phyloP scores from a whole-genome alignment of 331 rosid genomes.

The Prunus yedoensis region DNA sequence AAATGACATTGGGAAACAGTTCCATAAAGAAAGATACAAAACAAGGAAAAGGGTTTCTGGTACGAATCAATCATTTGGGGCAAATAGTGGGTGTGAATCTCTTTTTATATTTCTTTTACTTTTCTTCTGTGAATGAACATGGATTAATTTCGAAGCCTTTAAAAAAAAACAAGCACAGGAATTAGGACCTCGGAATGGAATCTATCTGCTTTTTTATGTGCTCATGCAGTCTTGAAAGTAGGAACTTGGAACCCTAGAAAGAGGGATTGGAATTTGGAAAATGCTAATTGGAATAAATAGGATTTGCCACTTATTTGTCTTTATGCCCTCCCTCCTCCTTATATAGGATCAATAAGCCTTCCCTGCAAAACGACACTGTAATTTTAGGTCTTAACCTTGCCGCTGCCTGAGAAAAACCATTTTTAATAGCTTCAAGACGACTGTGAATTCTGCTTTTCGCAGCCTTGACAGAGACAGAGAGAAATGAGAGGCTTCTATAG shows the following conservation, averaged over 20 bases:
- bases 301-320: constrained; percentile 28
- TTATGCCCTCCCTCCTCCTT: constrained; percentile 6
- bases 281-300: constrained; percentile 26
- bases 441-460: too few species aligned
- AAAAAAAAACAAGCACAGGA: not conserved
- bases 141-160: constrained; percentile 1
- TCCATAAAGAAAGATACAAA: not conserved
- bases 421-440: too few species aligned
- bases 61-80: not conserved
- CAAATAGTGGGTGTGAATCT: not conserved
- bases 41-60: not conserved
- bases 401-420: too few species aligned
- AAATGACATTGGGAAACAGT: not conserved
- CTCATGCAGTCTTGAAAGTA: constrained; percentile 18
- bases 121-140: not conserved
- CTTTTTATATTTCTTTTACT: not conserved
- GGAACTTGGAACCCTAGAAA: constrained; percentile 35
- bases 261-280: not conserved
- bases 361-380: not conserved
- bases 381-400: not conserved
- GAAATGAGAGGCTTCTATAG: too few species aligned
- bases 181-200: constrained; percentile 28
- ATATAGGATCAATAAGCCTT: not conserved
- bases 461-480: too few species aligned
- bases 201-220: constrained; percentile 19